Conservation (phyloP, 2,329 filamentous ascomycete genomes). For the Emergomyces pasteurianus region DNA sequence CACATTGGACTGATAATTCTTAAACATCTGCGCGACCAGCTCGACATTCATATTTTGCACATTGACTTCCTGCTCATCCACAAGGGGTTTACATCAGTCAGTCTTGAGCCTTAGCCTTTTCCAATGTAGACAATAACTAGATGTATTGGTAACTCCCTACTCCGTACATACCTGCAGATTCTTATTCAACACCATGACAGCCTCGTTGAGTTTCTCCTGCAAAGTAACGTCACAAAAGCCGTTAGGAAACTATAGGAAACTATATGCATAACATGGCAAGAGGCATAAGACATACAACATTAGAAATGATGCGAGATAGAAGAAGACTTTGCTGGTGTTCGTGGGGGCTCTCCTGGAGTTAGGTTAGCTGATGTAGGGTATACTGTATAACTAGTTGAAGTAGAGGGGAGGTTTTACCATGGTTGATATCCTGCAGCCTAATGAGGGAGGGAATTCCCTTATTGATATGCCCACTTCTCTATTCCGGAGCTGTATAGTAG, state of each 20-base stretch:
- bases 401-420: background rate
- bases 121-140: background rate
- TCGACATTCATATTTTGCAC: slow-evolving; percentile 98
- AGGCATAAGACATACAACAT: slow-evolving; percentile 59
- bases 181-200: slow-evolving; percentile 85
- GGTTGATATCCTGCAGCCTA: background rate
- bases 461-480: too few species aligned
- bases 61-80: slow-evolving; percentile 67
- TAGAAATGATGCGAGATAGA: slow-evolving; percentile 89
- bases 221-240: background rate
- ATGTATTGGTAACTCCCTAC: too few species aligned
- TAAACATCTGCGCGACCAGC: slow-evolving; percentile 97
- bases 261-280: background rate
- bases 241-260: too few species aligned
- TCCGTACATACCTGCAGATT: slow-evolving; percentile 64
- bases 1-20: slow-evolving; percentile 98
- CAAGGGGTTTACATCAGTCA: too few species aligned
- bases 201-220: slow-evolving; percentile 95
- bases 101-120: too few species aligned
- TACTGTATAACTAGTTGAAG: background rate
- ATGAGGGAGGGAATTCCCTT: background rate
- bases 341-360: slow-evolving; percentile 71
- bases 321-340: slow-evolving; percentile 94
- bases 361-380: background rate
- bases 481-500: too few species aligned